Evolutionary conservation across 2,329 filamentous ascomycete species (phyloP), one percentile per base, ranked within the genome.

Genomic region (Zalaria obscura): DNA sequence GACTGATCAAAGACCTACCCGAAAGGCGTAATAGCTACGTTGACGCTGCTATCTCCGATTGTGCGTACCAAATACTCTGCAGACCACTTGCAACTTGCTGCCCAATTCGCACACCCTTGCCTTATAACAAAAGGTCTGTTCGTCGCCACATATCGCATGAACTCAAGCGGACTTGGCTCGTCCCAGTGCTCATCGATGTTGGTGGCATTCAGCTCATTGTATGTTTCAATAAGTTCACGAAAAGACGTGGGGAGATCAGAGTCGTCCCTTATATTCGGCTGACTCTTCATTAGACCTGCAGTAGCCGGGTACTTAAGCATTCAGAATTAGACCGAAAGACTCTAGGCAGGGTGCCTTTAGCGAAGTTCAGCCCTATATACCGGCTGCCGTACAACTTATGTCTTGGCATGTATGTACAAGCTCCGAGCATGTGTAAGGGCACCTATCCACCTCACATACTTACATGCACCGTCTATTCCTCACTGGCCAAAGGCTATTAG

Each of bases 81-180:
- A 45, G 72, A 70, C 84, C 84, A 91, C 39, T 61, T 66, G 42
- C 61, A 65, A 3, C 67, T 66, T 0, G 83, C 81, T 33, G 65
- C 62, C 81, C 83, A 89, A 31, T 68, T 59, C 1, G 54, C 54
- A 1, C 80, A 80, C 3, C 70, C 81, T 5, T 69, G 64, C 32
- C 80, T 70, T 27, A 88, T 65, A 3, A 89, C 73, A 50, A 89
- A 88, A 0, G 84, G 84, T 1, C 76, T 72, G 55, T 89, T 91
- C 31, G 67, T 70, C 10, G 80, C 71, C 18, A 88, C 82, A 58
- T 77, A 80, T 52, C 81, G 75, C 76, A 87, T 81, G 56, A 89
- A 89, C 54, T 88, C 80, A 4, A 91, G 70, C 0, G 84, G 73
- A 27, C 78, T 83, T 3, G 84, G 84, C 38, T 80, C 74, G 35